These are phyloP conservation scores for Aspergillus japonicus DNA, from an alignment of 2,329 filamentous ascomycete genomes.

Conservation along the genomic window DNA sequence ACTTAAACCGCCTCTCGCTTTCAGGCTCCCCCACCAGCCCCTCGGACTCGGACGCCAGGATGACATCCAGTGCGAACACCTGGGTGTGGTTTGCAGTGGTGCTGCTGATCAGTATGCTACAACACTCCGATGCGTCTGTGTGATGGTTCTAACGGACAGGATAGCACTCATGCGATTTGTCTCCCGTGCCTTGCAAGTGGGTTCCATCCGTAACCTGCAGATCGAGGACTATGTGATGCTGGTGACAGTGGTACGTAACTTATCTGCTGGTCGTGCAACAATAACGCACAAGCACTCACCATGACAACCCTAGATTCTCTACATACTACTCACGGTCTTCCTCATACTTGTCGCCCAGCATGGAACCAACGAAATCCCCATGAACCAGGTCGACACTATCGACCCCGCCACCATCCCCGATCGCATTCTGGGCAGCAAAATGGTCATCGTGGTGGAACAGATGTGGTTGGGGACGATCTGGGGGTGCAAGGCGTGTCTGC, in stretches of 20 bases:
- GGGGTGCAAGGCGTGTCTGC: slow-evolving; percentile 54
- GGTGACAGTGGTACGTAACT: slow-evolving; percentile 10
- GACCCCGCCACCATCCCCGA: slow-evolving; percentile 43
- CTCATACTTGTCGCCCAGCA: slow-evolving; percentile 46
- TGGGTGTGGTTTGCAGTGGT: slow-evolving; percentile 18
- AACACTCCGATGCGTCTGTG: not conserved
- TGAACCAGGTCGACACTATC: slow-evolving; percentile 42
- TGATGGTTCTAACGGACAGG: not conserved
- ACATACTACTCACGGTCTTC: slow-evolving; percentile 46
- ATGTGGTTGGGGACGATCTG: slow-evolving; percentile 54
- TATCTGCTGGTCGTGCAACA: too few species aligned
- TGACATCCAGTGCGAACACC: slow-evolving; percentile 8
- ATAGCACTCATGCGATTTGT: slow-evolving; percentile 15
- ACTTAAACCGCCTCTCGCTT: not conserved
- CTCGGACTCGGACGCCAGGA: not conserved
- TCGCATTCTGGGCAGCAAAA: slow-evolving; percentile 55
- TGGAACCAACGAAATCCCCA: slow-evolving; percentile 48
- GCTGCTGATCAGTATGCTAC: slow-evolving; percentile 10
- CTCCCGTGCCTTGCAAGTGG: slow-evolving; percentile 13
- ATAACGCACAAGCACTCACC: too few species aligned
- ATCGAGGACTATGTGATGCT: slow-evolving; percentile 13
- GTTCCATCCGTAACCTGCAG: slow-evolving; percentile 8
- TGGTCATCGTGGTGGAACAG: slow-evolving; percentile 55
- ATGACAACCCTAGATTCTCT: slow-evolving; percentile 24
- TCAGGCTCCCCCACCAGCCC: not conserved